Percentiles rank a stretch among this genome's conserved stretches.
phyloP scores from a whole-genome alignment of 2,329 filamentous ascomycete species.

The Fusarium lyarnte region DNA sequence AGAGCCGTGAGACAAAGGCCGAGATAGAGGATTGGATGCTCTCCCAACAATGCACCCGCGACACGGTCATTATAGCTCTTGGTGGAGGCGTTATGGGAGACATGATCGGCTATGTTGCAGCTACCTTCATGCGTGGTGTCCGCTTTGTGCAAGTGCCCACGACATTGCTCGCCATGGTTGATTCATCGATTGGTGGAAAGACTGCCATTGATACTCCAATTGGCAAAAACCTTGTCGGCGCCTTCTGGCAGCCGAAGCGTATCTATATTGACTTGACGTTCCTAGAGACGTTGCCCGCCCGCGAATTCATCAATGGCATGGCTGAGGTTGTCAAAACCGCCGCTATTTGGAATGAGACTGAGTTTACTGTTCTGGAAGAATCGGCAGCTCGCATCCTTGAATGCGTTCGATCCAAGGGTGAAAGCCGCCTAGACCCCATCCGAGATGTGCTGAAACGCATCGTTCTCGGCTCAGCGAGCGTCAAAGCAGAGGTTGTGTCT shows the following conservation, averaged over 20 bases:
- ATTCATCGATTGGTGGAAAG: conserved; percentile 98
- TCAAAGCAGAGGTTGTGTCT: conserved; percentile 95
- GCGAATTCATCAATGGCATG: conserved; percentile 99
- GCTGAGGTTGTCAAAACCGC: conserved; percentile 98
- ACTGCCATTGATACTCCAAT: conserved; percentile 96
- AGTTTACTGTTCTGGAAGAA: conserved; percentile 85
- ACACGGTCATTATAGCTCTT: conserved; percentile 93
- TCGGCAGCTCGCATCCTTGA: conserved; percentile 79
- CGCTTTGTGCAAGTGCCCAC: conserved; percentile 97
- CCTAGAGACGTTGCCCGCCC: conserved; percentile 85
- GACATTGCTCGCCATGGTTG: conserved; percentile 94
- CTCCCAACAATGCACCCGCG: conserved; percentile 88
- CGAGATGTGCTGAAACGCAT: conserved; percentile 76
- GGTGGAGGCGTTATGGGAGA: conserved; percentile 98
- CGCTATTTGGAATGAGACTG: conserved; percentile 90
- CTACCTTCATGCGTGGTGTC: conserved; percentile 98
- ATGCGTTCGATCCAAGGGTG: conserved; percentile 47
- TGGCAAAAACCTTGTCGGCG: conserved; percentile 94
- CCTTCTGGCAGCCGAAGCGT: conserved; percentile 94
- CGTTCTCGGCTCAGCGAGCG: conserved; percentile 88
- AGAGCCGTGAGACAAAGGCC: conserved; percentile 91
- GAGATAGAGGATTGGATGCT: conserved; percentile 99
- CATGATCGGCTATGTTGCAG: conserved; percentile 96
- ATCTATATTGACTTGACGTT: conserved; percentile 96
- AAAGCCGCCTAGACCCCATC: conserved; percentile 75